Base-by-base conservation (phyloP, 1,284 basidiomycete species). In the Agroathelia rolfsii region DNA sequence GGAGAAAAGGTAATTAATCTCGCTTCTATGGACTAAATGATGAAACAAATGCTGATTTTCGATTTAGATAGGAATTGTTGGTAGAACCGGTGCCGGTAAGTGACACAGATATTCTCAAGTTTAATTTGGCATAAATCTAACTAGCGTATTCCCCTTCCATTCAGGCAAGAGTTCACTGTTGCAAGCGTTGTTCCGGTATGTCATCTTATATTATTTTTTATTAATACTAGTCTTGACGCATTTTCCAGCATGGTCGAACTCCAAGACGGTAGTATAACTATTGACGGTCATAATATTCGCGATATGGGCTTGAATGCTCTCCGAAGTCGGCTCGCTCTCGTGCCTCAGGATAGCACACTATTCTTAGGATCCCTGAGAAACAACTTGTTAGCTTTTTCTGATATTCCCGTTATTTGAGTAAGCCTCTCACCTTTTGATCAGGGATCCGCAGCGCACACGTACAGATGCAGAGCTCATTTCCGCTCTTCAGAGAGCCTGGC, bases 111-210 rank as follows among this genome's bases (percentile, higher is more conserved):
- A 16, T n/a, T 11, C 14, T 13, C n/a, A n/a, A n/a, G n/a, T 12
- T 8, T 17, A n/a, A 16, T 20, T 19, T 17, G 23, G 16, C 18
- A 18, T 28, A 28, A 28, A 10, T 11, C 15, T 28, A 8, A 11
- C 26, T n/a, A n/a, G n/a, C n/a, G n/a, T n/a, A n/a, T n/a, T n/a
- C n/a, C n/a, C n/a, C n/a, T n/a, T n/a, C n/a, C n/a, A n/a, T n/a
- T n/a, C 55, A 44, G 78, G 85, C 19, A 89, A 89, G 58, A 78
- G 74, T 33, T 85, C 83, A 2, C 55, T 90, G 8, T 61, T 89
- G 20, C 75, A 76, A 43, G 73, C 69, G 1, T 61, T 92, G 12
- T 78, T 90, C 59, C 66, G 86, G 56, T 70, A 45, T 18, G 46
- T 25, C 22, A 18, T n/a, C n/a, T 12, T 24, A 24, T 28, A 5